Base-by-base conservation (phyloP, 2,329 filamentous ascomycete genomes). In the Xylaria sp. region DNA sequence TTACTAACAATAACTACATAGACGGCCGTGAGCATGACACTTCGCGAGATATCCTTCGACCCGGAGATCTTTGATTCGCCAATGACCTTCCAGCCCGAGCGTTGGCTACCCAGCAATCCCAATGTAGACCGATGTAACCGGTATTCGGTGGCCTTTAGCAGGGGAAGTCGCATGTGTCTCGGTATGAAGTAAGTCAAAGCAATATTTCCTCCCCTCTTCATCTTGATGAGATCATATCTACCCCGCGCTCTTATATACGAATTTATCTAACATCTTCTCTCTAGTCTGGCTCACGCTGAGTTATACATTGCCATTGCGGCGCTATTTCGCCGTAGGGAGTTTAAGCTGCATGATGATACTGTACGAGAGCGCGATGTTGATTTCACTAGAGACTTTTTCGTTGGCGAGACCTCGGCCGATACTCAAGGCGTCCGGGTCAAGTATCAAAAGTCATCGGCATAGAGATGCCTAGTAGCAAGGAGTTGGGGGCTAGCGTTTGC, bases 11-110 rank as follows among this genome's bases (percentile, higher is more conserved):
- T 3, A 51, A 6, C 2, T 20, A 1, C 9, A n/a, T n/a, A 71
- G 68, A 70, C 69, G 10, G 55, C 69, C 6, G 45, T 71, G 20
- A 70, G 69, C 55, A 70, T 71, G 65, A 71, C 69, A 7, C 47
- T 63, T 31, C 67, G 63, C 29, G 61, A 71, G 27, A 62, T 70
- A 20, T 67, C 68, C 13, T 65, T 70, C n/a, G 67, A 70, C 27
- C 65, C 67, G 2, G 62, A 65, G 17, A 62, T 70, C 9, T 71
- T 68, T 10, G 59, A 55, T 7, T 59, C 67, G 3, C 69, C 69
- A 1, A 57, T 25, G 44, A 39, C 64, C n/a, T 71, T 71, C 51
- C 65, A 36, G 9, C 67, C 69, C 7, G 63, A 71, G 56, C 62
- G 69, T 17, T 71, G 68, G 69, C 42, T 71, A 5, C 60, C 68